Percentiles rank a stretch among this genome's conserved stretches.
Evolutionary conservation across 768 basidiomycete genomes (phyloP).

Genomic region (Lentinula raphanica): DNA sequence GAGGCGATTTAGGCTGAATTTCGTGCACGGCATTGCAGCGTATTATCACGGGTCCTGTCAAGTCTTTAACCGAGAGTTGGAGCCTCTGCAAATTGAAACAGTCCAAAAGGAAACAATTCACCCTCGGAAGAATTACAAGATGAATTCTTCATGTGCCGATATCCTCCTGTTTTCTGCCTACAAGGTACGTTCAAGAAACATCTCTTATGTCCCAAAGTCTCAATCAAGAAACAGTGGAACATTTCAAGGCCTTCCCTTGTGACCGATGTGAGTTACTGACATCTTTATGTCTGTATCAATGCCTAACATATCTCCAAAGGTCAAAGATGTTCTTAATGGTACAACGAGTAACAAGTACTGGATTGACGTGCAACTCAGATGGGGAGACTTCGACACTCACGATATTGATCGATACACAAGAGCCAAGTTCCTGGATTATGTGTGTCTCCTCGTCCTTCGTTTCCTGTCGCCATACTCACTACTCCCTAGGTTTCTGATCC

Average conservation of each 20-base stretch:
- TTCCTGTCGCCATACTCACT: slow-evolving; percentile 2
- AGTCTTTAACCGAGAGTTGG: slow-evolving; percentile 98
- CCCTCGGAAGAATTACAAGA: slow-evolving; percentile 99
- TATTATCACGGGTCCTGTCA: no score
- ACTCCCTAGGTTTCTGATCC: slow-evolving; percentile 75
- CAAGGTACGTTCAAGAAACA: slow-evolving; percentile 40
- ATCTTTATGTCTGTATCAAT: neutral
- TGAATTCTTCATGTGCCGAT: slow-evolving; percentile 99
- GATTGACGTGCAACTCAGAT: slow-evolving; percentile 92
- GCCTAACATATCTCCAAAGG: slow-evolving; percentile 34
- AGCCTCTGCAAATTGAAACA: slow-evolving; percentile 97
- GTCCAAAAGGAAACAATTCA: slow-evolving; percentile 99
- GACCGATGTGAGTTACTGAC: slow-evolving; percentile 62
- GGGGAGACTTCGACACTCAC: slow-evolving; percentile 99
- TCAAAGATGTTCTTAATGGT: slow-evolving; percentile 94
- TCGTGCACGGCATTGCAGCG: no score
- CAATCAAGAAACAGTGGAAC: slow-evolving; percentile 67
- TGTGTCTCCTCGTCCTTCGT: slow-evolving; percentile 26
- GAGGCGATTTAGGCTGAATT: no score
- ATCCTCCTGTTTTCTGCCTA: slow-evolving; percentile 95
- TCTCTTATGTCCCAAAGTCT: neutral
- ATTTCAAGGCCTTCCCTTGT: slow-evolving; percentile 93
- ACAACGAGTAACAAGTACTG: slow-evolving; percentile 98
- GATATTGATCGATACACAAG: slow-evolving; percentile 98
- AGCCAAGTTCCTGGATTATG: slow-evolving; percentile 98